Conservation (phyloP, 768 basidiomycete genomes). For the Lentinula aciculospora region DNA sequence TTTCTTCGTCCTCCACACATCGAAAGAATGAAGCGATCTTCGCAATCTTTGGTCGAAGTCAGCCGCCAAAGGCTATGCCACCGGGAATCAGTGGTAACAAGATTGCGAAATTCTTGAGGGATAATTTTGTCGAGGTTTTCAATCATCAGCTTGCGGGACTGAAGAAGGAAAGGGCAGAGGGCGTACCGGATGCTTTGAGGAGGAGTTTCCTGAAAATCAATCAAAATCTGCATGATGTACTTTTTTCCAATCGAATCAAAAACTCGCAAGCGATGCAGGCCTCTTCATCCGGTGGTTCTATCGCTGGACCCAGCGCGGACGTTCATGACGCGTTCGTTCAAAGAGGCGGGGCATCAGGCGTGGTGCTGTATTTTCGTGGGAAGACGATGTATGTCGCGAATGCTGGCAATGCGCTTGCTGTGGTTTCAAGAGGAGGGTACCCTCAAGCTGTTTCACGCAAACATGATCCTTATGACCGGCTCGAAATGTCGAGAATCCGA, state of each 20-base stretch:
- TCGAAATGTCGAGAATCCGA: slow-evolving; percentile 84
- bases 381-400: slow-evolving; percentile 87
- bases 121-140: slow-evolving; percentile 69
- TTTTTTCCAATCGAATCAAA: slow-evolving; percentile 64
- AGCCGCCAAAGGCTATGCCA: slow-evolving; percentile 34
- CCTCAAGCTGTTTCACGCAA: slow-evolving; percentile 69
- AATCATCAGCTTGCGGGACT: slow-evolving; percentile 48
- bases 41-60: slow-evolving; percentile 88
- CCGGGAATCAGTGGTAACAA: slow-evolving; percentile 54
- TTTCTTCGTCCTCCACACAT: slow-evolving; percentile 38
- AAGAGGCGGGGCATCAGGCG: slow-evolving; percentile 73
- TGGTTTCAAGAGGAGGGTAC: slow-evolving; percentile 72
- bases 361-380: slow-evolving; percentile 79
- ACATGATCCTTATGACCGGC: slow-evolving; percentile 87
- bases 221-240: slow-evolving; percentile 66
- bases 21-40: slow-evolving; percentile 81
- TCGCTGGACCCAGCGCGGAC: slow-evolving; percentile 18
- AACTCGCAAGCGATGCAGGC: not conserved
- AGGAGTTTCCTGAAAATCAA: slow-evolving; percentile 87
- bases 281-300: slow-evolving; percentile 47
- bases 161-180: slow-evolving; percentile 41
- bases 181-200: slow-evolving; percentile 71
- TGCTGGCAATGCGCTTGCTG: slow-evolving; percentile 82
- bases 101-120: slow-evolving; percentile 79
- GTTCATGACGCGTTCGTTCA: slow-evolving; percentile 43